Base-by-base conservation (phyloP, 2,329 filamentous ascomycete species). In the Helotiales sp. region DNA sequence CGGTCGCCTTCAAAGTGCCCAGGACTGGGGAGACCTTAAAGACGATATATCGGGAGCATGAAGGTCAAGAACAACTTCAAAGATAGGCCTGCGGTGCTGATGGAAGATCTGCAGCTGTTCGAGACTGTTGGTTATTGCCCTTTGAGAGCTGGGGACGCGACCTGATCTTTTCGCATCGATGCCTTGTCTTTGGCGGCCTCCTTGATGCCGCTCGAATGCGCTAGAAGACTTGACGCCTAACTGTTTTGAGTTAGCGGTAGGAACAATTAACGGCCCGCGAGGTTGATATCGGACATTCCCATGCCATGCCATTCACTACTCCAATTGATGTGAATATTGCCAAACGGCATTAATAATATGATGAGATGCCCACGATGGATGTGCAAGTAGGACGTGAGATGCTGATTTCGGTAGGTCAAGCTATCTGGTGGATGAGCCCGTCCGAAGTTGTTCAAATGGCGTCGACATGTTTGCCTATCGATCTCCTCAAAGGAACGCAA, bases 1-100 rank as follows among this genome's bases (percentile, higher is more conserved):
- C 59, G 60, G 61, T 69, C 61, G 63, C 69, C 67, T 67, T 61
- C 65, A 47, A 61, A 40, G 47, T 43, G 43, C 55, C 37, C 28
- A 32, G 30, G 30, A 40, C 55, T 30, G 47, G 55, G 52, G 34
- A 43, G 63, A 60, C 55, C 59, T 60, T 30, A 65, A 32, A 28
- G 34, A 32, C 55, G 17, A 45, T 32, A 54, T 28, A 13, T 37
- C 32, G 17, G 15, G 26, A 49, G 63, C 63, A 65, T 65, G 43
- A 65, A 64, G 52, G 50, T 49, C 28, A 64, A 52, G 28, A 30
- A 59, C 26, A 28, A 24, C 22, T 37, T 43, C 50, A 6, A 24
- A 50, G 40, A 37, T 34, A n/a, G 52, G 45, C 20, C 20, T 4
- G 3, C 28, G 22, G 52, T 34, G 52, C 34, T 34, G 30, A 34